These are phyloP conservation scores for Russula sp. DNA, from an alignment of 768 basidiomycete genomes.

Conservation along the genomic window DNA sequence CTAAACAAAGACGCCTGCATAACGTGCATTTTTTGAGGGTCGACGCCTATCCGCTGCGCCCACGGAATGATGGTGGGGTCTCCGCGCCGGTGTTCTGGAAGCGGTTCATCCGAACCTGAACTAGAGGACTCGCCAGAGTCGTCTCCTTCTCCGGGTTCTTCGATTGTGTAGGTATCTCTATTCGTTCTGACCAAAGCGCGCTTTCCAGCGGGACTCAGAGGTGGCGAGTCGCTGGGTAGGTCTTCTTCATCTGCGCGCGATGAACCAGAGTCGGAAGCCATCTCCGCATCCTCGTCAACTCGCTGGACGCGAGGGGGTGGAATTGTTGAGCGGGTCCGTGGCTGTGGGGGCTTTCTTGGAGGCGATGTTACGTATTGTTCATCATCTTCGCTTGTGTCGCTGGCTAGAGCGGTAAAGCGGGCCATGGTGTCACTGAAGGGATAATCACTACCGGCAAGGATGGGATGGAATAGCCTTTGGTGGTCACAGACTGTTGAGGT, in stretches of 20 bases:
- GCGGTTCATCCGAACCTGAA: conserved; percentile 28
- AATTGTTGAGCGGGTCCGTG: conserved; percentile 1
- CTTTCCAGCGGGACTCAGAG: conserved; percentile 20
- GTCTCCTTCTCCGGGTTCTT: conserved; percentile 39
- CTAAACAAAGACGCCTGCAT: conserved; percentile 90
- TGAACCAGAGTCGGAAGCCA: conserved; percentile 28
- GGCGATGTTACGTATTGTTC: conserved; percentile 7
- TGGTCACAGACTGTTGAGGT: not conserved
- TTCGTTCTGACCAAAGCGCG: conserved; percentile 2
- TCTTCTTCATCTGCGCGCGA: conserved; percentile 54
- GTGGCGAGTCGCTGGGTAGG: conserved; percentile 28
- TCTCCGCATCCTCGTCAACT: conserved; percentile 16
- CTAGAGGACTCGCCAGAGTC: conserved; percentile 33
- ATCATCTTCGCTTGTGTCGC: conserved; percentile 24
- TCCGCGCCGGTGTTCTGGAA: conserved; percentile 28
- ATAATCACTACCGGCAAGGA: not conserved
- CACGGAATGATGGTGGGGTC: conserved; percentile 59
- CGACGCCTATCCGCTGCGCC: conserved; percentile 70
- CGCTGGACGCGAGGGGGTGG: not conserved
- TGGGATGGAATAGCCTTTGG: not conserved
- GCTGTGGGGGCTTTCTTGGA: not conserved
- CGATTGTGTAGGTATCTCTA: conserved; percentile 5
- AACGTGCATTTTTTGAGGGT: conserved; percentile 83
- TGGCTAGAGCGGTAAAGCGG: conserved; percentile 23
- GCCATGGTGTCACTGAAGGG: conserved; percentile 15